Evolutionary conservation across 768 basidiomycete genomes (phyloP).

Genomic region (Lactifluus rugatus): DNA sequence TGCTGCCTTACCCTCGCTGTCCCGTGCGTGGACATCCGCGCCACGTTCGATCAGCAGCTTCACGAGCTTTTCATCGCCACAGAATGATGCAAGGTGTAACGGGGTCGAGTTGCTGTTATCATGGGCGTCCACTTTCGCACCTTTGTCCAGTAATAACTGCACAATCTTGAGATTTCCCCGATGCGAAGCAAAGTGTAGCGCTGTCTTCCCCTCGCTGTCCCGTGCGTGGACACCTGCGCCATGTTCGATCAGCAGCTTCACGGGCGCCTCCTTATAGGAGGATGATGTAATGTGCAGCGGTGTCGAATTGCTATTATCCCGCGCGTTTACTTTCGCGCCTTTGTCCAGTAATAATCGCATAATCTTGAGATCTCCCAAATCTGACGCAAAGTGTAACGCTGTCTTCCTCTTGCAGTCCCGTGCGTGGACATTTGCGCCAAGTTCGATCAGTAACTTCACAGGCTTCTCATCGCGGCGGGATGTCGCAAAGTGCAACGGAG

Average conservation of each 20-base stretch:
- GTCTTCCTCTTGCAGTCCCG: no score
- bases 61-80: neutral
- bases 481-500: neutral
- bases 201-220: neutral
- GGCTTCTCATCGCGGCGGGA: no score
- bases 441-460: no score
- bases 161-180: neutral
- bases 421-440: neutral
- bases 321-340: no score
- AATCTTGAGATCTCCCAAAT: no score
- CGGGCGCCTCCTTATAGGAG: neutral
- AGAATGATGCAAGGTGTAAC: neutral
- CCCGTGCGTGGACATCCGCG: neutral
- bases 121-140: neutral
- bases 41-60: neutral
- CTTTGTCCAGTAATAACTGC: neutral
- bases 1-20: neutral
- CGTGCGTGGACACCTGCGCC: neutral
- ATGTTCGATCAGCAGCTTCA: neutral
- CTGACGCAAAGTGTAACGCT: no score
- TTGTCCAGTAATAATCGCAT: no score
- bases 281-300: no score
- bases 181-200: neutral
- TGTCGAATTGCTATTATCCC: no score
- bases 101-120: neutral